Conservation (phyloP, 176 grass and related monocot genomes). For the Carex parvula region DNA sequence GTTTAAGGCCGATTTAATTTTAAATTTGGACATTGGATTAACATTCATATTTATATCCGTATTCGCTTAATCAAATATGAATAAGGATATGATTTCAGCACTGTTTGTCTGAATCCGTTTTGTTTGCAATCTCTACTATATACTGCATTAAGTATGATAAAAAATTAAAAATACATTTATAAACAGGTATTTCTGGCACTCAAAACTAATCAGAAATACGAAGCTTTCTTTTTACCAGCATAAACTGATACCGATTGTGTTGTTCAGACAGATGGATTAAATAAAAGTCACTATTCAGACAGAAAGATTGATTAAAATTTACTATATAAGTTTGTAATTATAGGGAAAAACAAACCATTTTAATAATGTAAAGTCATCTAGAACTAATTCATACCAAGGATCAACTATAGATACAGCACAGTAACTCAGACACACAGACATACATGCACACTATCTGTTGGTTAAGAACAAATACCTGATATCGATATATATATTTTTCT, state of each 20-base stretch:
- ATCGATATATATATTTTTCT: conserved; percentile 25
- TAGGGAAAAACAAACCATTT: not conserved
- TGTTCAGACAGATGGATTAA: not conserved
- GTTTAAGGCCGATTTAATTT: too few species aligned
- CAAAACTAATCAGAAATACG: not conserved
- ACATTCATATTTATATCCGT: too few species aligned
- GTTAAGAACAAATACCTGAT: not conserved
- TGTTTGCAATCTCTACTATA: too few species aligned
- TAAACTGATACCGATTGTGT: not conserved
- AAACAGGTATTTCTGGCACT: not conserved
- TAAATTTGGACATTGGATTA: too few species aligned
- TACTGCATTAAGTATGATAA: not conserved
- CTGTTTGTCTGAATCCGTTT: too few species aligned
- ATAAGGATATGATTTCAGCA: too few species aligned
- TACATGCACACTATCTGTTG: not conserved
- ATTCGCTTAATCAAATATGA: too few species aligned
- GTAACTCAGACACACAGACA: not conserved
- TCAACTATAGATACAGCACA: not conserved
- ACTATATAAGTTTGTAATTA: not conserved
- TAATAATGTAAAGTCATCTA: not conserved
- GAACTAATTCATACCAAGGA: conserved; percentile 9
- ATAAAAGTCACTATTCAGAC: not conserved
- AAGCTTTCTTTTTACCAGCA: not conserved
- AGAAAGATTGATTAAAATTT: not conserved
- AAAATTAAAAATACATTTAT: not conserved